These are phyloP conservation scores for Kokia cookei DNA, from an alignment of 441 rosid species.

Conservation along the genomic window DNA sequence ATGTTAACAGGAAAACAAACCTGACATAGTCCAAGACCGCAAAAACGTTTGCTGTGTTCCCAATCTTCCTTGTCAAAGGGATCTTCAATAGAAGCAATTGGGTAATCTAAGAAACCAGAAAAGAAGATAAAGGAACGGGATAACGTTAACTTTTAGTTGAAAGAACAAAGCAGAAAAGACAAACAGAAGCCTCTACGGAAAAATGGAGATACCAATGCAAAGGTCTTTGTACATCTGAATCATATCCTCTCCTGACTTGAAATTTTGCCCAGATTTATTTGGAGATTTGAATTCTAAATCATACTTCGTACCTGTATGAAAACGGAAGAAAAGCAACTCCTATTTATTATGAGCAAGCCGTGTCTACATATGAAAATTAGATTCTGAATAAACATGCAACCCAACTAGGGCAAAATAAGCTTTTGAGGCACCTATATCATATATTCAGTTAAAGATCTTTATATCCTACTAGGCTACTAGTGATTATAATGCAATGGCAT, in stretches of 20 bases:
- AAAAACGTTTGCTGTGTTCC: constrained; percentile 75
- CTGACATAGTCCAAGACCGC: constrained; percentile 91
- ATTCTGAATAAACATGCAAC: not conserved
- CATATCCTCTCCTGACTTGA: constrained; percentile 95
- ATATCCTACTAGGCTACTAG: not conserved
- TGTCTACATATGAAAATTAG: not conserved
- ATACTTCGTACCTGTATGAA: constrained; percentile 74
- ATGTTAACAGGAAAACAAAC: constrained; percentile 33
- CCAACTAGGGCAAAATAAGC: not conserved
- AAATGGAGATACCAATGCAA: constrained; percentile 57
- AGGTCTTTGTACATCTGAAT: constrained; percentile 84
- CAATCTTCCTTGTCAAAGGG: constrained; percentile 99
- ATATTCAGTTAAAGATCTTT: not conserved
- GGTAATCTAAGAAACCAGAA: constrained; percentile 47
- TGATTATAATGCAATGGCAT: not conserved
- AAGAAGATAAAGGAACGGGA: constrained; percentile 6
- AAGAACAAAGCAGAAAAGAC: constrained; percentile 6
- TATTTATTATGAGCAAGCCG: not conserved
- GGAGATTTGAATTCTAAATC: constrained; percentile 78
- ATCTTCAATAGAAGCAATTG: constrained; percentile 87
- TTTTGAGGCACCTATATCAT: not conserved
- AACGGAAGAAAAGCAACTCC: not conserved
- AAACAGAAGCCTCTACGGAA: constrained; percentile 1
- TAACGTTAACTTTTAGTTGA: not conserved
- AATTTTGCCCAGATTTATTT: constrained; percentile 74